Percentiles rank a stretch among this genome's conserved stretches.
Conservation (phyloP, 2,329 filamentous ascomycete species). For the Tolypocladium inflatum region DNA sequence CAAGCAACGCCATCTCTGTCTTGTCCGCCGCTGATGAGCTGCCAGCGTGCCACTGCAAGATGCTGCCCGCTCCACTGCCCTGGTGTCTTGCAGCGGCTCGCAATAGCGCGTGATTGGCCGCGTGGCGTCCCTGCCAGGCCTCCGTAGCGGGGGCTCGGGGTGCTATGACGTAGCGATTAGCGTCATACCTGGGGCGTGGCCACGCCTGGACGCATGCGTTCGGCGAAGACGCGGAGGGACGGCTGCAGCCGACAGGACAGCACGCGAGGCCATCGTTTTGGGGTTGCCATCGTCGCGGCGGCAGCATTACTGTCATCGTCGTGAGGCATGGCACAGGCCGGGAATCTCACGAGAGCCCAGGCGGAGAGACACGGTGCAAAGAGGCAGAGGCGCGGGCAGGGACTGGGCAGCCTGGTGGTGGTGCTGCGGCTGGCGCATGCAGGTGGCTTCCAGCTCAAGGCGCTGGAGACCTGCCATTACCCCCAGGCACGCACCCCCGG, state of each 20-base stretch:
- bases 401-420: not conserved
- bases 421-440: not conserved
- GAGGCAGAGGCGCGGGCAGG: not conserved
- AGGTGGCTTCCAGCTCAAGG: not conserved
- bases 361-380: not conserved
- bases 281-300: too few species aligned
- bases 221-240: not conserved
- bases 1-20: too few species aligned
- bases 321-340: too few species aligned
- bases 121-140: not conserved
- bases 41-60: too few species aligned
- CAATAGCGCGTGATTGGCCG: not conserved
- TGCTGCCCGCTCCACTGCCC: not conserved
- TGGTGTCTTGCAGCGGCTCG: not conserved
- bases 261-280: not conserved
- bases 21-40: too few species aligned
- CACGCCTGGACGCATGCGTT: not conserved
- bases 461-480: not conserved
- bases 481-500: not conserved
- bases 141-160: not conserved
- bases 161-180: conserved; percentile 2
- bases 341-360: not conserved
- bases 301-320: too few species aligned
- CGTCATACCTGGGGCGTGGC: not conserved
- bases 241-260: not conserved